phyloP scores from a whole-genome alignment of 2,329 filamentous ascomycete species.

The Akanthomyces dipterigenus region DNA sequence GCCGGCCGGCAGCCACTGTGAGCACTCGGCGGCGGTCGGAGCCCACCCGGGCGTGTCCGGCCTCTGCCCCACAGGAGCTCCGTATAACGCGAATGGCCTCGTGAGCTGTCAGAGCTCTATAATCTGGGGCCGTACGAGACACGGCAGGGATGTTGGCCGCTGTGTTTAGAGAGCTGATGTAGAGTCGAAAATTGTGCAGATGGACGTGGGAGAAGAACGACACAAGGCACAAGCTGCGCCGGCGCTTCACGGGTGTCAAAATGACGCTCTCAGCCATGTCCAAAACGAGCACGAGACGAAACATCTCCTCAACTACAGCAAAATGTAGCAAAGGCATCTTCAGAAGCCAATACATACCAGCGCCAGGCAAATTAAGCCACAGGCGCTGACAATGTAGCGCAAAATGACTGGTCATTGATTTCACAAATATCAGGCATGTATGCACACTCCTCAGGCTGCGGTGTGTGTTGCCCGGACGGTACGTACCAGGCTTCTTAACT shows the following conservation, averaged over 20 bases:
- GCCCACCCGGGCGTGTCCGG: neutral
- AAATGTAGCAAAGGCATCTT: neutral
- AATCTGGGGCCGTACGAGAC: neutral
- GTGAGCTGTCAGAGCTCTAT: neutral
- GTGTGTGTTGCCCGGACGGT: neutral
- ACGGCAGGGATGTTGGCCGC: no score
- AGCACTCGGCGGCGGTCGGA: constrained; percentile 25
- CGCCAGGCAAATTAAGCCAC: neutral
- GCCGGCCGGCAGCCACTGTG: constrained; percentile 5
- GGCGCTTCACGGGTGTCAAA: neutral
- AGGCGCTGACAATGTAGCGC: neutral
- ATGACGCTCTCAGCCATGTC: neutral
- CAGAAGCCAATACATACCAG: neutral
- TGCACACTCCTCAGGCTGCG: neutral
- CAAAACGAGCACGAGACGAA: neutral
- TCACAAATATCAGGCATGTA: constrained; percentile 1
- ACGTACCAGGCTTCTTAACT: neutral
- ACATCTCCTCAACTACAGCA: neutral
- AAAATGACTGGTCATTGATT: neutral
- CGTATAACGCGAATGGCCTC: neutral
- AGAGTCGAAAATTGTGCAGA: no score
- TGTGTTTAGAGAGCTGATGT: no score
- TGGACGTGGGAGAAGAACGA: no score
- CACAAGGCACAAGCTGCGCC: neutral
- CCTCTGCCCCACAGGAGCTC: constrained; percentile 1